Evolutionary conservation across 805 yeast species (phyloP).

Genomic region (Saturnispora gosingensis): DNA sequence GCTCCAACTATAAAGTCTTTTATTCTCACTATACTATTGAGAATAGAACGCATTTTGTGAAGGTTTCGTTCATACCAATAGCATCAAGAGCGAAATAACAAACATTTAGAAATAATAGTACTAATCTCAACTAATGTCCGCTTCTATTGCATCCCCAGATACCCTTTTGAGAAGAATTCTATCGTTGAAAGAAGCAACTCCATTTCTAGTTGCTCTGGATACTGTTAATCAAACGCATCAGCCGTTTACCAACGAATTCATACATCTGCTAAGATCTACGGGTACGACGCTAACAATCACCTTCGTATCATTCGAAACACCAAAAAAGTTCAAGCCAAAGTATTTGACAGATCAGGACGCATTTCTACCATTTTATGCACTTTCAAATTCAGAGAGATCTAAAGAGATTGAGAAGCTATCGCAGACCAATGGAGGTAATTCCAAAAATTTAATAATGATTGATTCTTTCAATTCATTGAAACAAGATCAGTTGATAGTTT

Average conservation of each 20-base stretch:
- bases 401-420: constrained; percentile 4
- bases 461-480: constrained; percentile 60
- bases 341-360: constrained; percentile 29
- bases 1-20: neutral
- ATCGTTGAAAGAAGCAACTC: constrained; percentile 61
- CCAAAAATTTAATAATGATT: constrained; percentile 38
- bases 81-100: neutral
- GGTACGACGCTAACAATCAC: constrained; percentile 28
- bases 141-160: constrained; percentile 27
- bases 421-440: neutral
- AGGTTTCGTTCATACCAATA: neutral
- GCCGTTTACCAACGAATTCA: constrained; percentile 49
- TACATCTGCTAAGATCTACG: constrained; percentile 28
- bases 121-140: constrained; percentile 16
- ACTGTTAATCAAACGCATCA: constrained; percentile 59
- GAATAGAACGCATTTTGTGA: neutral
- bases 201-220: constrained; percentile 64
- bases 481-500: constrained; percentile 33
- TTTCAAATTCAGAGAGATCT: constrained; percentile 11
- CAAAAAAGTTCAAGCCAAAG: constrained; percentile 32
- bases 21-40: neutral
- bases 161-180: constrained; percentile 61
- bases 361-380: constrained; percentile 38
- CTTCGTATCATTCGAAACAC: constrained; percentile 63
- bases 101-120: neutral